Conservation (phyloP, 1,139 yeast species). For the Taphrina deformans region DNA sequence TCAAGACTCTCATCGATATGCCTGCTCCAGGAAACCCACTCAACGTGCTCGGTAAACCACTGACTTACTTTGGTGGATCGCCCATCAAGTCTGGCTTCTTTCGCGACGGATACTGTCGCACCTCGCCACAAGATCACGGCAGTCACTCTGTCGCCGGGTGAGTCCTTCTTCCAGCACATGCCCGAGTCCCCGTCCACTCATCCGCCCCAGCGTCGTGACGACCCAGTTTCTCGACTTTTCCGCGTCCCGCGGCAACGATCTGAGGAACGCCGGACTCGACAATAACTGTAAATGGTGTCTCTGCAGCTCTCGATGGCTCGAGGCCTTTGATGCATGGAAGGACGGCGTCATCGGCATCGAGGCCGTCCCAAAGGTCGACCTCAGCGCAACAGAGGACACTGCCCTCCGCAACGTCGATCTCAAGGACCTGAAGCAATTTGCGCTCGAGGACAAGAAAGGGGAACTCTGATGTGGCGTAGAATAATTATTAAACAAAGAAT, state of each 20-base stretch:
- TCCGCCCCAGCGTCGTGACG: slow-evolving; percentile 14
- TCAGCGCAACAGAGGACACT: slow-evolving; percentile 26
- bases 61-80: slow-evolving; percentile 21
- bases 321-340: slow-evolving; percentile 30
- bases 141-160: slow-evolving; percentile 27
- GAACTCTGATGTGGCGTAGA: no score
- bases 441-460: background rate
- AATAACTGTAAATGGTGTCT: slow-evolving; percentile 32
- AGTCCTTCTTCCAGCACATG: no score
- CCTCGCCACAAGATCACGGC: slow-evolving; percentile 28
- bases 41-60: slow-evolving; percentile 24
- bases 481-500: no score
- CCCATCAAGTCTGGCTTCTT: slow-evolving; percentile 30
- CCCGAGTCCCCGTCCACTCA: no score
- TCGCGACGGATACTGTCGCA: slow-evolving; percentile 32
- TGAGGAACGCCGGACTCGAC: slow-evolving; percentile 20
- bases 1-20: background rate
- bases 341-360: slow-evolving; percentile 21
- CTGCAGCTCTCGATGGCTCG: slow-evolving; percentile 29
- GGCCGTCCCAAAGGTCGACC: slow-evolving; percentile 28
- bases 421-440: slow-evolving; percentile 16
- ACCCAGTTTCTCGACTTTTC: slow-evolving; percentile 29
- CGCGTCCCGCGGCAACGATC: slow-evolving; percentile 29
- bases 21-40: slow-evolving; percentile 22
- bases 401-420: slow-evolving; percentile 19